Base-by-base conservation (phyloP, 2,329 filamentous ascomycete genomes). In the Monilinia vaccinii-corymbosi region DNA sequence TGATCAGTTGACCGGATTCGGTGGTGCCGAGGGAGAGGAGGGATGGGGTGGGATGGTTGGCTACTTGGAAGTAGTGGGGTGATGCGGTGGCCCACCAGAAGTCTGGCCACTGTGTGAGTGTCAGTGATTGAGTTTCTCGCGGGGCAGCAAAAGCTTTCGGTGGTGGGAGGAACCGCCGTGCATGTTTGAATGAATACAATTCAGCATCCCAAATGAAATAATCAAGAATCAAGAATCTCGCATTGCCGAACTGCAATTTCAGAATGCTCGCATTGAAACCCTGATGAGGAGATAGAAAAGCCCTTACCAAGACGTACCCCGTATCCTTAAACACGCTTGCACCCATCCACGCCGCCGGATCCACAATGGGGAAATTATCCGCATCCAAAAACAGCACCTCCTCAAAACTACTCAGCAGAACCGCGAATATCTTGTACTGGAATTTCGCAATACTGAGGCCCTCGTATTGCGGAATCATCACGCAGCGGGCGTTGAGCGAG, bases 381-480 rank as follows among this genome's bases (percentile, higher is more conserved):
- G 75, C 75, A 60, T 79, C 77, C 18, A 79, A 66, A 63, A 78
- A 79, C 8, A 79, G 68, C n/a, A 79, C 72, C 25, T 79, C 72
- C 58, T 77, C 73, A 56, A 80, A 80, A 0, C 75, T 76, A 10
- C 76, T 78, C 65, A 79, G 77, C 9, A 79, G 69, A 68, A 79
- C 75, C 3, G 77, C 74, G 44, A 80, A 74, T 1, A 71, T 68
- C 64, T 80, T 80, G 66, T 76, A 74, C 60, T 79, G 78, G 66
- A 76, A 79, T 53, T 74, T 73, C 21, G 71, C 68, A 47, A 79
- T 73, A 16, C 72, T 64, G 9, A 71, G 63, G 2, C 67, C 66
- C 6, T 66, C 64, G 10, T 77, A 74, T n/a, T 74, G 71, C 1
- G 73, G 73, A 10, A 80, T 67, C 1, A 79, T 64, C 3, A 74